Conservation (phyloP, 2,329 filamentous ascomycete genomes). For the Colletotrichum euphorbiae region DNA sequence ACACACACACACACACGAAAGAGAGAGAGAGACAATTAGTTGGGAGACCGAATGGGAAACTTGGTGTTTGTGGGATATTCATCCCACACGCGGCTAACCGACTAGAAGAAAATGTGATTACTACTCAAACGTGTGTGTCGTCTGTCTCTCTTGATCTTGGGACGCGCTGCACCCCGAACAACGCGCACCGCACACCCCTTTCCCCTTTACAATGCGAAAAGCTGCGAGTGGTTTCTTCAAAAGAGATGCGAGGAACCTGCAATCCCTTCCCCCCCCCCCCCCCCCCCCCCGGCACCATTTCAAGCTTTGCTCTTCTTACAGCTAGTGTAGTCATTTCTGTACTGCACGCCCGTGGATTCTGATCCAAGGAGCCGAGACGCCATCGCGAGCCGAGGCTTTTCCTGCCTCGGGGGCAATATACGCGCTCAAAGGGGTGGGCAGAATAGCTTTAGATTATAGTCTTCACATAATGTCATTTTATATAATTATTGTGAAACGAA, state of each 20-base stretch:
- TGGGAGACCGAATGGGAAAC: neutral
- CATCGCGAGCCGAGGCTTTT: constrained; percentile 16
- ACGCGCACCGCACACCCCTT: too few species aligned
- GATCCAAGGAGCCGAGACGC: neutral
- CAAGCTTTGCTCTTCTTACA: neutral
- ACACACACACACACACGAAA: too few species aligned
- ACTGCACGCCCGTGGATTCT: neutral
- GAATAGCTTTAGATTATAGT: too few species aligned
- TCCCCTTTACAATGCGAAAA: too few species aligned
- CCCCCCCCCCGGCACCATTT: neutral
- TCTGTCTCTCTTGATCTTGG: neutral
- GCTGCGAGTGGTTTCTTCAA: too few species aligned
- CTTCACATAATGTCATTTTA: too few species aligned
- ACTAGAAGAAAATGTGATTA: constrained; percentile 1
- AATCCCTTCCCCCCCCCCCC: too few species aligned
- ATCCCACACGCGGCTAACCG: neutral
- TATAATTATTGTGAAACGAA: too few species aligned
- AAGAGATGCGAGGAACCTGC: too few species aligned
- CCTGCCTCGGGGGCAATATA: neutral
- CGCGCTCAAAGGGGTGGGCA: neutral
- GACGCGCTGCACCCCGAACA: too few species aligned
- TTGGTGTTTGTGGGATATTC: neutral
- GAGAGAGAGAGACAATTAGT: too few species aligned
- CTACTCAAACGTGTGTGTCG: constrained; percentile 4
- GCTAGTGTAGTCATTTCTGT: too few species aligned